Conservation (phyloP, 148 eudicot species). For the Heliosperma pusillum region DNA sequence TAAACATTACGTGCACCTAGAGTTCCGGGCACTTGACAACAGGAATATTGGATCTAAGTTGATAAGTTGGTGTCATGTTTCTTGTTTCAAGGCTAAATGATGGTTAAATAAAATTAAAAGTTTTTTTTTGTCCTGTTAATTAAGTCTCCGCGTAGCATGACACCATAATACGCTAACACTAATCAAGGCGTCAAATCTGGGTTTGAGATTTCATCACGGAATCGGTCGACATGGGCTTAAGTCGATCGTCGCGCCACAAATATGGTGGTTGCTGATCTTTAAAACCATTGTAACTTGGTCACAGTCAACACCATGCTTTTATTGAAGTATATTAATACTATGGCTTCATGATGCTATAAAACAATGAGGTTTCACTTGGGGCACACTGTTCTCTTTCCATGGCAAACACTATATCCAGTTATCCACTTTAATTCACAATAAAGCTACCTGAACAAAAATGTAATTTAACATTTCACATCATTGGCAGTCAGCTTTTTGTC, state of each 20-base stretch:
- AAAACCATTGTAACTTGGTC: background rate
- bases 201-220: background rate
- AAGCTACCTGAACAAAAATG: background rate
- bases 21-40: background rate
- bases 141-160: background rate
- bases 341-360: no score
- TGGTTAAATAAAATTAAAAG: background rate
- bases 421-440: background rate
- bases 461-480: background rate
- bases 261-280: background rate
- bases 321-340: background rate
- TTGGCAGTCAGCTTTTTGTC: background rate
- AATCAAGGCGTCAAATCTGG: background rate
- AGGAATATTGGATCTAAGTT: background rate
- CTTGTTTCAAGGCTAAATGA: constrained; percentile 1
- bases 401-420: background rate
- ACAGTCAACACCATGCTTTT: background rate
- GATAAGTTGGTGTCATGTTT: background rate
- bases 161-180: background rate
- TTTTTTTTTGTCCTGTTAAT: background rate
- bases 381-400: background rate
- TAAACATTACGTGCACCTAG: constrained; percentile 4
- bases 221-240: no score
- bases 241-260: background rate
- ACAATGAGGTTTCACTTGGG: background rate